Percentiles rank a stretch among this genome's conserved stretches.
Evolutionary conservation across 164 flowering plant species (phyloP).

Genomic region (Nymphaea colorata): DNA sequence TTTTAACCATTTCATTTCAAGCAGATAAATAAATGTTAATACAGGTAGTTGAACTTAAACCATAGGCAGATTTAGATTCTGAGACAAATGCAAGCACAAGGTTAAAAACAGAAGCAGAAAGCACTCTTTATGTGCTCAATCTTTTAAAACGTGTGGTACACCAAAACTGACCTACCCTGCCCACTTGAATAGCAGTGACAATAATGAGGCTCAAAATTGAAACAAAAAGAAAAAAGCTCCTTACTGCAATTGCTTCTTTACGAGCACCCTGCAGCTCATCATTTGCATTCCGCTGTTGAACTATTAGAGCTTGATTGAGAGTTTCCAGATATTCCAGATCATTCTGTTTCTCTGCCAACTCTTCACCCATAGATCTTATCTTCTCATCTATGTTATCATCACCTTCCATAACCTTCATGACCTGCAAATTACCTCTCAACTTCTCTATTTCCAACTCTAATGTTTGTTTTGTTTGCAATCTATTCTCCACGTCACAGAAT

Average conservation of each 20-base stretch:
- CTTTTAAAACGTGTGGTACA: no score
- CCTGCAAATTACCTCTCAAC: conserved; percentile 47
- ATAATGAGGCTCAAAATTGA: no score
- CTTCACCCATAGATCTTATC: conserved; percentile 22
- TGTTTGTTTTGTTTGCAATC: conserved; percentile 65
- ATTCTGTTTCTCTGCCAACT: conserved; percentile 45
- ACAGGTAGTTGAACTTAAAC: no score
- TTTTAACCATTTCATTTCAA: no score
- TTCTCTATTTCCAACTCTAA: conserved; percentile 65
- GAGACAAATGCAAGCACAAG: no score
- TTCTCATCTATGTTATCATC: conserved; percentile 35
- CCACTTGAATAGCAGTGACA: no score
- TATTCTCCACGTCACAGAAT: conserved; percentile 41
- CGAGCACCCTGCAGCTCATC: conserved; percentile 33
- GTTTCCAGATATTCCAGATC: conserved; percentile 29
- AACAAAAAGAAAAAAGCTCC: neutral
- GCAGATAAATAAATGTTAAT: no score
- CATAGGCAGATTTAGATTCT: no score
- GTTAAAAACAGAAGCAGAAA: no score
- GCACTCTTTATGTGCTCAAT: no score
- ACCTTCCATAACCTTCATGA: conserved; percentile 52
- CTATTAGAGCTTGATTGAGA: conserved; percentile 35
- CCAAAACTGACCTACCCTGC: no score
- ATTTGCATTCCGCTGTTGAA: conserved; percentile 35
- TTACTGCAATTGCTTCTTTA: conserved; percentile 42